Percentiles rank a stretch among this genome's conserved stretches.
These are phyloP conservation scores for Trichoderma aggressivum DNA, from an alignment of 2,329 filamentous ascomycete genomes.

Conservation along the genomic window DNA sequence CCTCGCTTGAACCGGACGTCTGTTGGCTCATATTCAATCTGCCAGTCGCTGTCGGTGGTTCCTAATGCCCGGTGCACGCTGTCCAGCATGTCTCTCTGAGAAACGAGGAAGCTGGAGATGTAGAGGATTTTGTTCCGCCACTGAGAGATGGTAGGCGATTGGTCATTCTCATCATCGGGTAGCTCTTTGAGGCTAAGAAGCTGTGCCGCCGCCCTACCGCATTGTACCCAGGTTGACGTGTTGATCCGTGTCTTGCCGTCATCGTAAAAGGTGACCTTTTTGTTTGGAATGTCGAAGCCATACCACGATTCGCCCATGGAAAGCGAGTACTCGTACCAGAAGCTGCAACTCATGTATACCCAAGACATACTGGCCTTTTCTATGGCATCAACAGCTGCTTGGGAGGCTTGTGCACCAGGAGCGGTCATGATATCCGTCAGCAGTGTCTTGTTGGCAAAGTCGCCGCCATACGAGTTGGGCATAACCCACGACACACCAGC, in stretches of 20 bases:
- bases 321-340: slow-evolving; percentile 55
- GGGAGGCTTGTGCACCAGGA: slow-evolving; percentile 8
- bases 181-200: slow-evolving; percentile 45
- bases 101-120: slow-evolving; percentile 55
- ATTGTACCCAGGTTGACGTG: slow-evolving; percentile 57
- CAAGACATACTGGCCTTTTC: slow-evolving; percentile 39
- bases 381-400: neutral
- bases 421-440: slow-evolving; percentile 32
- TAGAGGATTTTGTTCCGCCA: slow-evolving; percentile 47
- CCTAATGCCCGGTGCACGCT: slow-evolving; percentile 57
- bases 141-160: slow-evolving; percentile 36
- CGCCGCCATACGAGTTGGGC: slow-evolving; percentile 44
- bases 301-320: slow-evolving; percentile 38
- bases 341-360: slow-evolving; percentile 51
- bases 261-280: slow-evolving; percentile 47
- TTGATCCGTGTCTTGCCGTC: slow-evolving; percentile 56
- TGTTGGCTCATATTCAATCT: slow-evolving; percentile 45
- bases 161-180: slow-evolving; percentile 38
- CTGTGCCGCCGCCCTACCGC: slow-evolving; percentile 51
- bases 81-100: slow-evolving; percentile 63
- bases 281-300: slow-evolving; percentile 49
- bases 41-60: slow-evolving; percentile 59
- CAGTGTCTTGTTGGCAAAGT: slow-evolving; percentile 29
- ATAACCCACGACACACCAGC: slow-evolving; percentile 51
- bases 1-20: slow-evolving; percentile 45